These are phyloP conservation scores for Fraxinus greggii DNA, from an alignment of 305 asterid species.

Conservation along the genomic window DNA sequence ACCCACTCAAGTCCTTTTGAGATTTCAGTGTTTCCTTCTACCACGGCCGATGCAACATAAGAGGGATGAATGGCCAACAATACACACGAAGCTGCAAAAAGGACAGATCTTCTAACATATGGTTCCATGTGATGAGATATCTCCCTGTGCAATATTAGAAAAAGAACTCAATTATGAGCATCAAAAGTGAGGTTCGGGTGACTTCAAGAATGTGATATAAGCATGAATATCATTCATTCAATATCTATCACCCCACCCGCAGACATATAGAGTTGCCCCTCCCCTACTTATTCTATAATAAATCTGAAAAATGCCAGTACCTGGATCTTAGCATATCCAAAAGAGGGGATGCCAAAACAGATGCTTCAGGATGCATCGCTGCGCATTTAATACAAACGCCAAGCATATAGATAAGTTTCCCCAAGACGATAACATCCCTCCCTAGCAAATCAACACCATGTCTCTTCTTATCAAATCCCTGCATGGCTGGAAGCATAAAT, in stretches of 20 bases:
- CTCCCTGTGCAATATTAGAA: slow-evolving; percentile 51
- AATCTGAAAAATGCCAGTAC: slow-evolving; percentile 33
- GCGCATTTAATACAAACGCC: slow-evolving; percentile 89
- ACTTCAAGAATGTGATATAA: slow-evolving; percentile 7
- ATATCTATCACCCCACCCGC: not conserved
- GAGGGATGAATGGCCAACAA: slow-evolving; percentile 88
- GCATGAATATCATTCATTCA: slow-evolving; percentile 4
- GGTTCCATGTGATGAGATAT: slow-evolving; percentile 81
- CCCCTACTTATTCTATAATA: not conserved
- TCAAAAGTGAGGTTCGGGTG: slow-evolving; percentile 3
- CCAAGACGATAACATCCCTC: slow-evolving; percentile 79
- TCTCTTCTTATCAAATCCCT: slow-evolving; percentile 79
- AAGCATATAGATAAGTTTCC: slow-evolving; percentile 84
- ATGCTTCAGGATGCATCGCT: slow-evolving; percentile 96
- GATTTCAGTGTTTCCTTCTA: slow-evolving; percentile 61
- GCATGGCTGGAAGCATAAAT: slow-evolving; percentile 95
- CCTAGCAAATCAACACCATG: slow-evolving; percentile 91
- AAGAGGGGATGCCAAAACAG: slow-evolving; percentile 75
- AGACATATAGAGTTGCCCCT: not conserved
- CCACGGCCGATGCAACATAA: slow-evolving; percentile 71
- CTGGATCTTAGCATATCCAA: slow-evolving; percentile 84
- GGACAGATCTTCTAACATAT: slow-evolving; percentile 83
- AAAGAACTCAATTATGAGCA: slow-evolving; percentile 20
- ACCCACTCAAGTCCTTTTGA: slow-evolving; percentile 89
- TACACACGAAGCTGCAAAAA: slow-evolving; percentile 84